phyloP scores from a whole-genome alignment of 495 filamentous ascomycete species.

The Diplogelasinospora grovesii region DNA sequence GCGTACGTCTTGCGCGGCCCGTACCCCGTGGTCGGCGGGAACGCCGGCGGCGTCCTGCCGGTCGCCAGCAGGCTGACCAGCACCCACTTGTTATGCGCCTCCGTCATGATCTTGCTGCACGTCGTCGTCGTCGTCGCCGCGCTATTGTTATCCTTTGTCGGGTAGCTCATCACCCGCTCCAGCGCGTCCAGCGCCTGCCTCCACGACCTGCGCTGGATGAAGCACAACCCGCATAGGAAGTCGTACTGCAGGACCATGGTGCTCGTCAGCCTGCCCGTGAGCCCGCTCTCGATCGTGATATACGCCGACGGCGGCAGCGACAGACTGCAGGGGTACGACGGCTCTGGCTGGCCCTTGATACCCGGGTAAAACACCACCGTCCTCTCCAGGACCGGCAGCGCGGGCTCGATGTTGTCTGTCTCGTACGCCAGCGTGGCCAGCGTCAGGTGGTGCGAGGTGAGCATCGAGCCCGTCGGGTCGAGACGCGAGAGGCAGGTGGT shows the following conservation, averaged over 20 bases:
- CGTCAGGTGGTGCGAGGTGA: constrained; percentile 60
- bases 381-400: constrained; percentile 62
- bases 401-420: constrained; percentile 43
- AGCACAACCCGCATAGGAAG: constrained; percentile 69
- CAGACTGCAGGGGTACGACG: constrained; percentile 24
- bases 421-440: constrained; percentile 54
- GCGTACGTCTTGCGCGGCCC: constrained; percentile 51
- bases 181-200: constrained; percentile 63
- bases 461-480: constrained; percentile 61
- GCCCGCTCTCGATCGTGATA: constrained; percentile 49
- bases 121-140: too few species aligned
- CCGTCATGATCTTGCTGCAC: constrained; percentile 71
- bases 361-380: constrained; percentile 60
- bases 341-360: constrained; percentile 22
- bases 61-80: constrained; percentile 66
- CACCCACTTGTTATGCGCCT: constrained; percentile 91
- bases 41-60: constrained; percentile 51
- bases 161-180: constrained; percentile 59
- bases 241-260: constrained; percentile 70
- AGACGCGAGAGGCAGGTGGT: constrained; percentile 62
- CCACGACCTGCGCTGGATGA: constrained; percentile 68
- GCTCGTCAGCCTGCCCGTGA: constrained; percentile 51
- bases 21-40: constrained; percentile 28
- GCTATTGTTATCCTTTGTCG: constrained; percentile 49
- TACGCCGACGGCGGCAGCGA: constrained; percentile 35